These are phyloP conservation scores for Ceratobasidium sp. DNA, from an alignment of 1,284 basidiomycete species.

Conservation along the genomic window DNA sequence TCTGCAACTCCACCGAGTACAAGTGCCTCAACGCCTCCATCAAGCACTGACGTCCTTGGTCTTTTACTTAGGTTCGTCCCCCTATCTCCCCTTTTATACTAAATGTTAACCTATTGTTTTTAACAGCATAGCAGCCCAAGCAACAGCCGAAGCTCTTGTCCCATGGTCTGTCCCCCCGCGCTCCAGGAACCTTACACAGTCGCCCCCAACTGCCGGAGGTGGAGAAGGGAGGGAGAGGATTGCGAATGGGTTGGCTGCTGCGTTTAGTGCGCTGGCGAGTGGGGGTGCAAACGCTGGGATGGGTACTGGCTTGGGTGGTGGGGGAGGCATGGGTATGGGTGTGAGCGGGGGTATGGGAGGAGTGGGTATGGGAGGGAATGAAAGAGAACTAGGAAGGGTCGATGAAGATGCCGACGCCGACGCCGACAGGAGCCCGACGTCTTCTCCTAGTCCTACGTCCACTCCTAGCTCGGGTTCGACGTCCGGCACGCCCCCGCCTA, in stretches of 20 bases:
- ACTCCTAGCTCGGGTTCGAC: too few relatives aligned
- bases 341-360: neutral
- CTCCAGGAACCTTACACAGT: slow-evolving; percentile 55
- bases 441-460: too few relatives aligned
- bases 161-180: slow-evolving; percentile 36
- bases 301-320: too few relatives aligned
- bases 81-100: slow-evolving; percentile 43
- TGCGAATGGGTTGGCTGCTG: slow-evolving; percentile 29
- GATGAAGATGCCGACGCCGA: too few relatives aligned
- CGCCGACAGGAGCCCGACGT: too few relatives aligned
- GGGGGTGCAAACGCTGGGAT: neutral
- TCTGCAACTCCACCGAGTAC: neutral
- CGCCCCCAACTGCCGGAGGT: slow-evolving; percentile 74
- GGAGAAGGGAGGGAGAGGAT: slow-evolving; percentile 2
- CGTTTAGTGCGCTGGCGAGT: slow-evolving; percentile 25
- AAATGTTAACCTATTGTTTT: neutral
- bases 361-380: neutral
- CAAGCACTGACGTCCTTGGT: slow-evolving; percentile 78
- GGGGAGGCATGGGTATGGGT: too few relatives aligned
- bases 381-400: too few relatives aligned
- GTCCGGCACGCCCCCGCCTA: too few relatives aligned
- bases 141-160: slow-evolving; percentile 39
- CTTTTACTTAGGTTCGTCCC: slow-evolving; percentile 73
- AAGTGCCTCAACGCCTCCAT: slow-evolving; percentile 3
- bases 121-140: slow-evolving; percentile 35